Base-by-base conservation (phyloP, 176 grass and related monocot species). In the Ananas comosus region DNA sequence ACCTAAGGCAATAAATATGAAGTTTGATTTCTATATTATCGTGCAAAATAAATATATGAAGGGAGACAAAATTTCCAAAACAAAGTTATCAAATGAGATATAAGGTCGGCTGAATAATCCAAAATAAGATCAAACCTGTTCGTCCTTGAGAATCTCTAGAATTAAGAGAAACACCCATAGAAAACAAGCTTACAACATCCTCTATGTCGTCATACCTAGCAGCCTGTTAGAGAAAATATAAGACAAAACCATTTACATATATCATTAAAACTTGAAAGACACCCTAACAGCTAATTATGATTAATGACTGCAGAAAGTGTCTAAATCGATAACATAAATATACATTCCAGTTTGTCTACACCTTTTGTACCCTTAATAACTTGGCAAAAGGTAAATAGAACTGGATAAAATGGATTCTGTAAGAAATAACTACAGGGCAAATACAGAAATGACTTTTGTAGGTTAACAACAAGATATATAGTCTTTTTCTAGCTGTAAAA, bases 171-270 rank as follows among this genome's bases (percentile, higher is more conserved):
- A 99, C 70, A 16, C 89, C 94, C 25, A 64, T 23, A 17, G 89
- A 90, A 76, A 88, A 85, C 63, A 99, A 80, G 64, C 72, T 65
- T 16, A 99, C 84, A 25, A 99, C 70, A 57, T 93, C 89, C 51
- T 99, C 82, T 64, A 99, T 53, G 21, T 99, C 94, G 79, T 93
- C 89, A 75, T 99, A 99, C 77, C 94, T 88, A 25, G 94, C 94
- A 11, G 86, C 86, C 94, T 93, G 71, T 64, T 69, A 72, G 1
- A 70, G 47, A 14, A 64, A 23, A 66, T 64, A 25, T 25, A 68
- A 69, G 11, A 80, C 28, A 11, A 80, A 79, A 50, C 21, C 2
- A 59, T 17, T 59, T 59, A 59, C 13, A 59, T 5, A 59, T n/a
- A 58, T 58, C n/a, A 59, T 59, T 59, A 59, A 17, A 18, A 59